Evolutionary conservation across 441 rosid genomes (phyloP), one percentile per base, ranked within the genome.

Genomic region (Erodium trifolium): DNA sequence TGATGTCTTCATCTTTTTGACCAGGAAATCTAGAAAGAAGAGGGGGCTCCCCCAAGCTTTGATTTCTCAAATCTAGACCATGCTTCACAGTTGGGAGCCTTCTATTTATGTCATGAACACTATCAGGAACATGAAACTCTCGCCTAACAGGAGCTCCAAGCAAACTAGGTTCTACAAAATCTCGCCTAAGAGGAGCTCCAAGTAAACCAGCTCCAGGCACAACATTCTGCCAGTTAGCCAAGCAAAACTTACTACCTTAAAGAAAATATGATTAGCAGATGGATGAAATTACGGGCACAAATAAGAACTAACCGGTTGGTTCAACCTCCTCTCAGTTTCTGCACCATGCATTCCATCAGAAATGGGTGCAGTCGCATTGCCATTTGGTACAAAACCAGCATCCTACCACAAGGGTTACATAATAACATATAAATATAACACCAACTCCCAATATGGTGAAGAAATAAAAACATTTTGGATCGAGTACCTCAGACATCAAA

Each of bases 401-500:
- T 89, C 98, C 99, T 95, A 75, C 68, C 78, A 73, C 55, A 55
- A 64, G 79, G 67, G 71, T 70, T 67, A 17, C 76, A 70, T 55
- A 60, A 66, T 37, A 73, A 66, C 49, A 51, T 47, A 65, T 34
- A 73, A 67, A 55, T 16, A 66, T 47, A 67, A 75, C 47, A 76
- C 11, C 34, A 9, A 69, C 31, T 47, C 29, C 23, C 68, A 65
- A 23, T 59, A 16, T n/a, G 64, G 51, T 67, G 17, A 7, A 71
- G 55, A 66, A 63, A 53, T n/a, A 67, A 69, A 18, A 63, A 16
- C 62, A 55, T 59, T 69, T 71, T 64, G 68, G 66, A 76, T 65
- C 19, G 47, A 63, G 57, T 89, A 94, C 99, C 99, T 94, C 97
- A 72, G 86, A 75, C 80, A 87, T 77, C 80, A 94, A 85, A 82